Evolutionary conservation across 1,139 yeast species (phyloP).

Genomic region (Chernovozyma aurita): DNA sequence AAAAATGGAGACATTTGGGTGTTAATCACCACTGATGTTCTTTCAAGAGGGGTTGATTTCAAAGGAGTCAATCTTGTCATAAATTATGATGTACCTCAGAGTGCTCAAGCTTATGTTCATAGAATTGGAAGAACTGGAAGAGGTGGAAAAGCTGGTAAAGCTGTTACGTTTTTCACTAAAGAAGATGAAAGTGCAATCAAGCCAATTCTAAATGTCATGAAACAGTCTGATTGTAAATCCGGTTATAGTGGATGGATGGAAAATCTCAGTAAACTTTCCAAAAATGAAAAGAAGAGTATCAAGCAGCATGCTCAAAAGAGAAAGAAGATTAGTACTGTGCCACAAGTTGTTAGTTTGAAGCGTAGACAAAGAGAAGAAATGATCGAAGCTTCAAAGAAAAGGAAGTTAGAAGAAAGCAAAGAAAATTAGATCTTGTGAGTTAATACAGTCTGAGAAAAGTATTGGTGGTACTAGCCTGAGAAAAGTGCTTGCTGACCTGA

Average conservation of each 20-base stretch:
- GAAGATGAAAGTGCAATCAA: conserved; percentile 75
- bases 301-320: conserved; percentile 63
- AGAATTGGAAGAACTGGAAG: conserved; percentile 99
- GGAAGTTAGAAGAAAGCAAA: conserved; percentile 29
- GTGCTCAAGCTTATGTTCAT: conserved; percentile 94
- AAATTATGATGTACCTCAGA: conserved; percentile 93
- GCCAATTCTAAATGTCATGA: conserved; percentile 90
- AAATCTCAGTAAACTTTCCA: conserved; percentile 62
- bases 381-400: conserved; percentile 74
- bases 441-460: too few relatives aligned
- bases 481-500: too few relatives aligned
- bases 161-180: conserved; percentile 89
- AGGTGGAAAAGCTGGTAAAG: conserved; percentile 82
- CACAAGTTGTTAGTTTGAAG: conserved; percentile 62
- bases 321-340: conserved; percentile 82
- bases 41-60: conserved; percentile 96
- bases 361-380: conserved; percentile 61
- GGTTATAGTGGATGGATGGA: conserved; percentile 81
- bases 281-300: conserved; percentile 60
- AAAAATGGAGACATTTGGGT: conserved; percentile 94
- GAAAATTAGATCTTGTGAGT: too few relatives aligned
- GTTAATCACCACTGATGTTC: conserved; percentile 90
- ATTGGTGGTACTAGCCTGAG: too few relatives aligned
- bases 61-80: conserved; percentile 92
- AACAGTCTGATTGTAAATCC: conserved; percentile 75